These are phyloP conservation scores for Escallonia herrerae DNA, from an alignment of 129 eudicot species.

Conservation along the genomic window DNA sequence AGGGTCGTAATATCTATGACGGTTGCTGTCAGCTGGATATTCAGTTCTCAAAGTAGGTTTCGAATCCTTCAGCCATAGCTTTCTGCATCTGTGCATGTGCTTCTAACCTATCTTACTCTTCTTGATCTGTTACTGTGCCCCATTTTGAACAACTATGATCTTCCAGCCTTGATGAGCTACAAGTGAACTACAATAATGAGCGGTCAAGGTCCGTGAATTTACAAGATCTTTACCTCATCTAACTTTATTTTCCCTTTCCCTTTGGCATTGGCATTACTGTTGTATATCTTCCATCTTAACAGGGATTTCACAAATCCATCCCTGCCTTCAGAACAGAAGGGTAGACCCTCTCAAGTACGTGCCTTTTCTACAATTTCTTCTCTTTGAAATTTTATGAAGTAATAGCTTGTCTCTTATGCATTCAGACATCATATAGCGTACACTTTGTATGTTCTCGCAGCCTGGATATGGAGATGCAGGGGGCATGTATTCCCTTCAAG, in stretches of 20 bases:
- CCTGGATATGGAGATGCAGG: conserved; percentile 81
- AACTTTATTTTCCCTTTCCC: neutral
- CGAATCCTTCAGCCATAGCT: conserved; percentile 9
- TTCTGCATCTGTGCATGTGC: neutral
- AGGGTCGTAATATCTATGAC: conserved; percentile 98
- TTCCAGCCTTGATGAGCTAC: conserved; percentile 91
- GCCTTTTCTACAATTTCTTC: neutral
- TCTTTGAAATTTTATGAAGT: neutral
- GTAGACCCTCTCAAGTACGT: conserved; percentile 84
- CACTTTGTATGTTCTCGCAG: conserved; percentile 33
- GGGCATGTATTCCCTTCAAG: conserved; percentile 52
- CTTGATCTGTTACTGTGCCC: neutral
- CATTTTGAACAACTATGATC: conserved; percentile 5
- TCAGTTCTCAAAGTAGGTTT: conserved; percentile 88
- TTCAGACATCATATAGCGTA: neutral
- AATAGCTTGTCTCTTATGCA: neutral
- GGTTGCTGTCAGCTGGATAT: conserved; percentile 99
- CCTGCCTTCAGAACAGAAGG: conserved; percentile 88
- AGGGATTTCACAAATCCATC: conserved; percentile 95
- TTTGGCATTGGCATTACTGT: conserved; percentile 12
- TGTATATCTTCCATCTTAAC: neutral
- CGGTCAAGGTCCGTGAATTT: conserved; percentile 40
- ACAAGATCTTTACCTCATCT: neutral
- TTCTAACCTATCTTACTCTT: neutral
- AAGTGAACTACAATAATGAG: conserved; percentile 93